phyloP scores from a whole-genome alignment of 768 basidiomycete species.

The Pholiota microspora region DNA sequence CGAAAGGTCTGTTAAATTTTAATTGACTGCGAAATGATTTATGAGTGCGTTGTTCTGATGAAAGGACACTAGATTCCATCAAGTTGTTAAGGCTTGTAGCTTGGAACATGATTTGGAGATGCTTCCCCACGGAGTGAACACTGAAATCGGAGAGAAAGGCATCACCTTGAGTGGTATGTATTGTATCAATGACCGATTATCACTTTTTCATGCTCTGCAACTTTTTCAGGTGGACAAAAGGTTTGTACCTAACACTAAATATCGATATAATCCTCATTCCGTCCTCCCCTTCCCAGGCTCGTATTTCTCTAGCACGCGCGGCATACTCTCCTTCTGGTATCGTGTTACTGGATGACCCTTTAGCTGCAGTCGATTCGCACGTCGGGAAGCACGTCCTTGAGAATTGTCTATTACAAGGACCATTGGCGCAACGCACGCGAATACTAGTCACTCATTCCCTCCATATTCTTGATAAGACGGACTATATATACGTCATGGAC shows the following conservation, averaged over 20 bases:
- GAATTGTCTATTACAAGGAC: conserved; percentile 54
- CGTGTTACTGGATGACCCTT: conserved; percentile 78
- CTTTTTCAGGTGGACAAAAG: conserved; percentile 37
- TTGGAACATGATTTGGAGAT: conserved; percentile 70
- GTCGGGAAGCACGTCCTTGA: conserved; percentile 68
- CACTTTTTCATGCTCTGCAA: neutral
- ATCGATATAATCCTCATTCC: neutral
- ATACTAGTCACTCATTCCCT: conserved; percentile 62
- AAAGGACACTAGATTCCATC: conserved; percentile 42
- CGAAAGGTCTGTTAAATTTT: conserved; percentile 32
- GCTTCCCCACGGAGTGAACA: conserved; percentile 65
- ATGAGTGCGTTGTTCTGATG: neutral
- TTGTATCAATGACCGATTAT: too few relatives aligned
- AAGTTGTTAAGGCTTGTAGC: conserved; percentile 63
- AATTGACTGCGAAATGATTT: too few relatives aligned
- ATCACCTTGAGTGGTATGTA: conserved; percentile 61
- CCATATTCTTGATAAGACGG: conserved; percentile 55
- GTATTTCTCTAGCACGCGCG: conserved; percentile 75
- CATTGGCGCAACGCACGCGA: conserved; percentile 52
- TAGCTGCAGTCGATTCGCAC: conserved; percentile 77
- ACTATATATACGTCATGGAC: conserved; percentile 66
- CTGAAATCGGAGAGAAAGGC: conserved; percentile 78
- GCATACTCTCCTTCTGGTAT: conserved; percentile 74
- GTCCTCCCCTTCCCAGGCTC: conserved; percentile 40
- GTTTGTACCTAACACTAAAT: conserved; percentile 12